Base-by-base conservation (phyloP, 768 basidiomycete genomes). In the Trametes sanguinea region DNA sequence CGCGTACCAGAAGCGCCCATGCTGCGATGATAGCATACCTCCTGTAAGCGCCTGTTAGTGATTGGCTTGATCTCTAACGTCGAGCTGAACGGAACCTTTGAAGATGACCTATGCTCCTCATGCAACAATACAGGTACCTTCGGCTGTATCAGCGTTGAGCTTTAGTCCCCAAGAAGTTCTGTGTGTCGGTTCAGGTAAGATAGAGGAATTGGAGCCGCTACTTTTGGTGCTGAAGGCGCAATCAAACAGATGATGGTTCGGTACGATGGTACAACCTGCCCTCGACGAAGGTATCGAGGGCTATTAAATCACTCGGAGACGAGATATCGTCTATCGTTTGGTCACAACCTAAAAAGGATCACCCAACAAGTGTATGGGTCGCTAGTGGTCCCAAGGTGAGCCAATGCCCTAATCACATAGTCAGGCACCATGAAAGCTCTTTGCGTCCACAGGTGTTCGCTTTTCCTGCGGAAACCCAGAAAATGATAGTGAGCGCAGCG, bases 261-360 rank as follows among this genome's bases (percentile, higher is more conserved):
- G 73, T 92, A 47, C 83, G 90, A 27, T 74, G 88, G 16, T 93
- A 91, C 65, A 76, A 81, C 65, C 73, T 85, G 5, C 82, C 85
- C 2, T 79, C 84, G 2, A 76, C 78, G 67, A 88, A 82, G 68
- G 86, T 89, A 6, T 65, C 81, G 33, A 88, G 84, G 69, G 90
- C 88, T 3, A 75, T 90, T 51, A 79, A 82, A 66, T 82, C 81
- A 6, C 72, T 87, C 6, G 80, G 78, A 8, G 67, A 71, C 3
- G 88, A 90, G 63, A 75, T 93, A 27, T 86, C 89, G 0, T 91
- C 88, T 0, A 76, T 91, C 29, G 73, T 78, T 2, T 83, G 82
- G 67, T 79, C 8, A 72, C 78, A 62, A 72, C 75, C 37, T 64
- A 76, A 54, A 45, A 78, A 76, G 8, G 74, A 77, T 14, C 75